Conservation (phyloP, 2,329 filamentous ascomycete species). For the Davidsoniella neocaledoniae region DNA sequence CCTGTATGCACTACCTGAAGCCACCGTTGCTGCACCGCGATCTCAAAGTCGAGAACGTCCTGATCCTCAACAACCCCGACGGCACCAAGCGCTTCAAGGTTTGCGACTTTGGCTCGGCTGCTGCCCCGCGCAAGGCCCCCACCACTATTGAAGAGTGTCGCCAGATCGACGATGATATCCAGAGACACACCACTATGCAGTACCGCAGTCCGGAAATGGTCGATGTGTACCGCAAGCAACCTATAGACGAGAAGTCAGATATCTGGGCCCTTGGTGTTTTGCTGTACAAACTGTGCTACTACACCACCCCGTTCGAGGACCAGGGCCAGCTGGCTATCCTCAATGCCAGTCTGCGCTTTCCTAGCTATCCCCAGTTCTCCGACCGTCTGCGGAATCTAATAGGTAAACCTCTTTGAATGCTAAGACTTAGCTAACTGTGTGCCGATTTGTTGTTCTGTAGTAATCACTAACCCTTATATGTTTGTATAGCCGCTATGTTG, state of each 20-base stretch:
- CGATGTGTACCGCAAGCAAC: conserved; percentile 88
- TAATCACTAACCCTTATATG: conserved; percentile 2
- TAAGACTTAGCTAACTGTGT: neutral
- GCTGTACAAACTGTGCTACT: conserved; percentile 96
- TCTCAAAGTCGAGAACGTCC: conserved; percentile 93
- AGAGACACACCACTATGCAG: conserved; percentile 91
- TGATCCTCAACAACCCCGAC: conserved; percentile 53
- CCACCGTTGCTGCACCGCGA: conserved; percentile 85
- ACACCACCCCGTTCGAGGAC: conserved; percentile 96
- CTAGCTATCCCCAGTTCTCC: conserved; percentile 75
- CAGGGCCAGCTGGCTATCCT: conserved; percentile 94
- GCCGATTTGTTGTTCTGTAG: neutral
- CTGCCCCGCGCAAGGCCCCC: conserved; percentile 67
- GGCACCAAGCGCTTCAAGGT: conserved; percentile 73
- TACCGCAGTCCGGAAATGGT: conserved; percentile 98
- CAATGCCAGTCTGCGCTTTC: conserved; percentile 88
- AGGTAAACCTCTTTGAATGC: conserved; percentile 30
- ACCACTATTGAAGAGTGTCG: conserved; percentile 77
- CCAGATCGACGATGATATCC: conserved; percentile 88
- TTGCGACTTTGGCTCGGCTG: conserved; percentile 92
- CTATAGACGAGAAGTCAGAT: conserved; percentile 96
- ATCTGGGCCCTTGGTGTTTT: conserved; percentile 95
- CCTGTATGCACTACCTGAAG: conserved; percentile 98
- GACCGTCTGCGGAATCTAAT: conserved; percentile 80
- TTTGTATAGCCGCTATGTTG: conserved; percentile 60